Evolutionary conservation across 1,139 yeast genomes (phyloP).

Genomic region (Yamadazyma blattariae): DNA sequence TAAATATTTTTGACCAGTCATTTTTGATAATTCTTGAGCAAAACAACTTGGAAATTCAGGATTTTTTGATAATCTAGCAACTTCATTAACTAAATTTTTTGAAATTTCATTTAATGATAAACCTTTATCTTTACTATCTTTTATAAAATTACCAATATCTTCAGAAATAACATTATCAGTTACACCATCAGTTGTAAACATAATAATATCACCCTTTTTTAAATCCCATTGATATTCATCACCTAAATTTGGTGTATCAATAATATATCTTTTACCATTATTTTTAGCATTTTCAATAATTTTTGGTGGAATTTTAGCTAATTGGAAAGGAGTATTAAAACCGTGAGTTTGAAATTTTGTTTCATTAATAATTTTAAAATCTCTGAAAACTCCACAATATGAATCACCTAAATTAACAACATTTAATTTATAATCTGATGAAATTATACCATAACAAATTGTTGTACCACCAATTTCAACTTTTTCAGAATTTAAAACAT

Average conservation of each 20-base stretch:
- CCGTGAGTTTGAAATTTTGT: slow-evolving; percentile 82
- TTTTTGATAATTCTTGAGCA: slow-evolving; percentile 70
- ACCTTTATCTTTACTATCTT: slow-evolving; percentile 36
- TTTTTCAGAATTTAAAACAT: slow-evolving; percentile 49
- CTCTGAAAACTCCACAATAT: slow-evolving; percentile 85
- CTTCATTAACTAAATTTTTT: slow-evolving; percentile 60
- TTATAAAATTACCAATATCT: slow-evolving; percentile 64
- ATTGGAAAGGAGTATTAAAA: slow-evolving; percentile 89
- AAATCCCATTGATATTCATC: slow-evolving; percentile 51
- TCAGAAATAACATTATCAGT: slow-evolving; percentile 77
- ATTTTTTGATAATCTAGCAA: slow-evolving; percentile 69
- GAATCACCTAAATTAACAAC: slow-evolving; percentile 92
- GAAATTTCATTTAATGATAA: slow-evolving; percentile 36
- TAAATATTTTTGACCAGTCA: slow-evolving; percentile 67
- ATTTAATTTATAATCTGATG: slow-evolving; percentile 46
- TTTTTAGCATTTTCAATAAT: slow-evolving; percentile 54
- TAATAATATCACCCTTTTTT: slow-evolving; percentile 65
- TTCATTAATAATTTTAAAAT: slow-evolving; percentile 58
- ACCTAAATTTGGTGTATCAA: slow-evolving; percentile 52
- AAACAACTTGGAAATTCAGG: slow-evolving; percentile 79
- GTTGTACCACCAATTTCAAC: slow-evolving; percentile 96
- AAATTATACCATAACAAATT: slow-evolving; percentile 77
- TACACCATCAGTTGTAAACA: slow-evolving; percentile 93
- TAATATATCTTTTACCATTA: slow-evolving; percentile 59
- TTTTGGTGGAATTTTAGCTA: slow-evolving; percentile 76